These are phyloP conservation scores for Kwoniella europaea DNA, from an alignment of 768 basidiomycete genomes.

Conservation along the genomic window DNA sequence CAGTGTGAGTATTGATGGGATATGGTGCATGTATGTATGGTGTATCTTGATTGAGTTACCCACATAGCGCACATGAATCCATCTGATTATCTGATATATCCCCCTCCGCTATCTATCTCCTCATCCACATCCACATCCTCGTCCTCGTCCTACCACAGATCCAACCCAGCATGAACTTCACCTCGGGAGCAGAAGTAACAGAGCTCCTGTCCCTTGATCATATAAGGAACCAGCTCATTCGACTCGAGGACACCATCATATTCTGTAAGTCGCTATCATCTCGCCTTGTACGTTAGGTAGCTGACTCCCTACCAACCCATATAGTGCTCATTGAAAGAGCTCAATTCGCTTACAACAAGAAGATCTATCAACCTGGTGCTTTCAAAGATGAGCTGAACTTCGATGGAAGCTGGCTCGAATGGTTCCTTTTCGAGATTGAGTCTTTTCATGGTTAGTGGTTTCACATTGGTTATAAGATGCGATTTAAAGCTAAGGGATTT, in stretches of 20 bases:
- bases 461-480: too few relatives aligned
- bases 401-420: constrained; percentile 89
- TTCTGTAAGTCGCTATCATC: constrained; percentile 63
- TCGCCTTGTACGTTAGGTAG: neutral
- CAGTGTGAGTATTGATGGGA: neutral
- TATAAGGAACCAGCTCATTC: constrained; percentile 81
- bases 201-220: constrained; percentile 86
- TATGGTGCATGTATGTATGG: neutral
- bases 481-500: neutral
- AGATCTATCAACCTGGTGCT: constrained; percentile 79
- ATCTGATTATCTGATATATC: too few relatives aligned
- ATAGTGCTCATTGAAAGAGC: constrained; percentile 88
- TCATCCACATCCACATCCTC: neutral
- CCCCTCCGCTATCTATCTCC: too few relatives aligned
- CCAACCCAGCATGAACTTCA: constrained; percentile 54
- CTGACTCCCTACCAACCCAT: constrained; percentile 1
- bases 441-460: constrained; percentile 80
- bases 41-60: neutral
- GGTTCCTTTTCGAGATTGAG: constrained; percentile 96
- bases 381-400: constrained; percentile 78
- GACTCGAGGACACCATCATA: constrained; percentile 98
- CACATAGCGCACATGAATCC: neutral
- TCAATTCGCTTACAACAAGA: constrained; percentile 91
- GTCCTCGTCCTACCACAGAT: neutral
- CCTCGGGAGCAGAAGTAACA: constrained; percentile 49